Percentiles rank a stretch among this genome's conserved stretches.
Evolutionary conservation across 164 flowering plant genomes (phyloP).

Genomic region (Piper betle): DNA sequence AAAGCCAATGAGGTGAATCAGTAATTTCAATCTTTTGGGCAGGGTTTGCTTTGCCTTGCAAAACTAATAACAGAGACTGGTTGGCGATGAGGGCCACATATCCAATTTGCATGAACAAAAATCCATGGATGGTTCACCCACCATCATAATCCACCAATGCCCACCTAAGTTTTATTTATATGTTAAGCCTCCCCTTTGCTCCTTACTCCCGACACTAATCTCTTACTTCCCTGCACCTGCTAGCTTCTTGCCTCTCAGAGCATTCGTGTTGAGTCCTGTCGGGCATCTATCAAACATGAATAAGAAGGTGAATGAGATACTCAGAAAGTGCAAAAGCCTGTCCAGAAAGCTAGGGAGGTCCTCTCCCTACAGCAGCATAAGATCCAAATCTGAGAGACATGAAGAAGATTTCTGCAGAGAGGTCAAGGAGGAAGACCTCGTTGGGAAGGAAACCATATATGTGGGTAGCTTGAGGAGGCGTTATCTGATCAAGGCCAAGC

Average conservation of each 20-base stretch:
- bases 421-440: slow-evolving; percentile 5
- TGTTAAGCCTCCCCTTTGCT: slow-evolving; percentile 9
- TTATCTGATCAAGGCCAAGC: slow-evolving; percentile 41
- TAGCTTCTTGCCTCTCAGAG: slow-evolving; percentile 4
- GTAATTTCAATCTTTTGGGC: neutral
- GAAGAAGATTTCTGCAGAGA: slow-evolving; percentile 17
- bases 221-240: slow-evolving; percentile 7
- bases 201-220: too few relatives aligned
- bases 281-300: slow-evolving; percentile 19
- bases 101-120: slow-evolving; percentile 7
- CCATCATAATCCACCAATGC: neutral
- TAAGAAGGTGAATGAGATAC: slow-evolving; percentile 48
- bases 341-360: slow-evolving; percentile 58
- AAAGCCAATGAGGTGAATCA: too few relatives aligned
- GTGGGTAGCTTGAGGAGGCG: slow-evolving; percentile 58
- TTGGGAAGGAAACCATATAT: slow-evolving; percentile 14
- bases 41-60: neutral
- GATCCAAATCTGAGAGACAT: slow-evolving; percentile 40
- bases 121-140: slow-evolving; percentile 12
- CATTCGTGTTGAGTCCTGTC: too few relatives aligned
- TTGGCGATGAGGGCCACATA: slow-evolving; percentile 4
- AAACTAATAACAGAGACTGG: neutral
- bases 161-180: slow-evolving; percentile 8
- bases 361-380: slow-evolving; percentile 45
- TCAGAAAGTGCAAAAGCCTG: slow-evolving; percentile 68